Evolutionary conservation across 148 eudicot species (phyloP), one percentile per base, ranked within the genome.

Genomic region (Heliamphora exappendiculata): DNA sequence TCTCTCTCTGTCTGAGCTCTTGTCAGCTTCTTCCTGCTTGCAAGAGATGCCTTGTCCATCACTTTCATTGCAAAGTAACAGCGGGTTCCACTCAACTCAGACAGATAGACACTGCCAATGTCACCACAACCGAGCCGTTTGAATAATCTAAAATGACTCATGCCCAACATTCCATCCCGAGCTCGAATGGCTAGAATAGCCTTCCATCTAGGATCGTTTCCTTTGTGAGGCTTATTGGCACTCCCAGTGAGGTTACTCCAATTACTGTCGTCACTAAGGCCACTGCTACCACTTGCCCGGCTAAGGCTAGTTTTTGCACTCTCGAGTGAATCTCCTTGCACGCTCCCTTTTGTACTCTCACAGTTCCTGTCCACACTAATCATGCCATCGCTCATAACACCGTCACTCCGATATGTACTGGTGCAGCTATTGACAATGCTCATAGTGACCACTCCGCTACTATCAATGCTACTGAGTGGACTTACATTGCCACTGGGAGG

Each of bases 201-300:
- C 72, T 87, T 84, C 92, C 92, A 89, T 70, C 92, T 80, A n/a
- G 84, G 82, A 67, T 89, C 92, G 70, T 87, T 85, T 0, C 98
- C 94, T 78, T 91, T 91, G 79, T 93, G 98, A 78, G 98, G 98
- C 85, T 93, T 93, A 79, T 85, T 90, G 51, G 91, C 98, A 84
- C 94, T 86, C 57, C 94, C 98, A 39, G 96, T 93, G 11, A 85
- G 81, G 75, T 88, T 91, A 85, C 98, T 93, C 98, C 98, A 91
- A 75, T 85, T 93, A 80, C 98, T 93, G 24, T 91, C 98, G 84
- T 93, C 96, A 80, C 98, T 93, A 78, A 91, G 88, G 50, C 94
- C 96, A 78, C 98, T 93, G 78, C 98, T 91, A 79, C 89, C 91
- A 80, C 98, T 93, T 41, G 93, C 93, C 51, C 94, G 81, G 79